These are phyloP conservation scores for Hypoxylon sp. DNA, from an alignment of 2,329 filamentous ascomycete species.

Conservation along the genomic window DNA sequence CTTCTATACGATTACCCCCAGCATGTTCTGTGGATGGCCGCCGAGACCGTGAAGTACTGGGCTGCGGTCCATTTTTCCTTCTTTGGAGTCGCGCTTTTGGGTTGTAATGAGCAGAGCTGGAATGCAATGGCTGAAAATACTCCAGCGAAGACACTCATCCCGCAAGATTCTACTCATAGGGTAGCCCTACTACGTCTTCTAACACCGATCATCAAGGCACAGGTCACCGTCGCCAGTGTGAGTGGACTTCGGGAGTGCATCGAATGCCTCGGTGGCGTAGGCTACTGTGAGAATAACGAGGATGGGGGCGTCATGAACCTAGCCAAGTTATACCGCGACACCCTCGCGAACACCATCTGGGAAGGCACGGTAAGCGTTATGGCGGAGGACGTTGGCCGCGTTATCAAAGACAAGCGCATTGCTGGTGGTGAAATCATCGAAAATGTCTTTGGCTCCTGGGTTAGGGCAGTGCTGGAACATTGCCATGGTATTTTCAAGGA, in stretches of 20 bases:
- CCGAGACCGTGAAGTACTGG: constrained; percentile 58
- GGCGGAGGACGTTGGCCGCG: constrained; percentile 27
- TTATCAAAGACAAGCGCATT: constrained; percentile 25
- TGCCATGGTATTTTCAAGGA: constrained; percentile 6
- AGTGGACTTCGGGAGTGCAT: constrained; percentile 39
- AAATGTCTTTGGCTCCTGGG: constrained; percentile 24
- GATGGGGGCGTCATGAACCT: constrained; percentile 66
- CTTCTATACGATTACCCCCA: constrained; percentile 54
- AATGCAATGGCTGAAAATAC: constrained; percentile 36
- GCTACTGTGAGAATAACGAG: constrained; percentile 57
- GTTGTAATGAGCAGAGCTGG: constrained; percentile 48
- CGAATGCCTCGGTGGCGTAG: constrained; percentile 45
- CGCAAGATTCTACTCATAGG: constrained; percentile 10
- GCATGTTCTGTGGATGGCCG: constrained; percentile 61
- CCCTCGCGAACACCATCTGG: constrained; percentile 46
- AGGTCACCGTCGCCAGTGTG: constrained; percentile 35
- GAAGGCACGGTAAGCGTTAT: constrained; percentile 40
- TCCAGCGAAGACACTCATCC: constrained; percentile 16
- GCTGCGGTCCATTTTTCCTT: constrained; percentile 48
- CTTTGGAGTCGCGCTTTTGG: constrained; percentile 56
- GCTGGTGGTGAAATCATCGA: constrained; percentile 19
- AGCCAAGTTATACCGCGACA: constrained; percentile 65
- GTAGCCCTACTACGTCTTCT: constrained; percentile 64
- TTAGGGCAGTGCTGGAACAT: not conserved
- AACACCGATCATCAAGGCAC: constrained; percentile 70